These are phyloP conservation scores for Danielia oregonensis DNA, from an alignment of 805 yeast genomes.

Conservation along the genomic window DNA sequence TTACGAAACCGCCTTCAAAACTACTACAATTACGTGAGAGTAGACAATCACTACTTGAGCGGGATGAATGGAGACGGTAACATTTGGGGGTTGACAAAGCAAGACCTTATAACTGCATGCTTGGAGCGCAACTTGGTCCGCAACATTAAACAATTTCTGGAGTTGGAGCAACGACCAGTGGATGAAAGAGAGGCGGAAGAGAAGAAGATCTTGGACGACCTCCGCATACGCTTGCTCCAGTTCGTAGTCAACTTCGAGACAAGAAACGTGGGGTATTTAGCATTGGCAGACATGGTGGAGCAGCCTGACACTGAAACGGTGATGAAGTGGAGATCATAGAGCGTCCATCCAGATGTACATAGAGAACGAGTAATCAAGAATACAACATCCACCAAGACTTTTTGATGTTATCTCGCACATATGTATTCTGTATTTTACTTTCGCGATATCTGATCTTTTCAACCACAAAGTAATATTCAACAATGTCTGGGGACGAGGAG, in stretches of 20 bases:
- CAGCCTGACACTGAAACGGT: constrained; percentile 3
- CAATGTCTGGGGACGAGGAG: constrained; percentile 3
- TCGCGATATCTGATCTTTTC: too few species aligned
- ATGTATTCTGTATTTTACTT: too few species aligned
- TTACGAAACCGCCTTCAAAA: constrained; percentile 33
- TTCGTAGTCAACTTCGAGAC: constrained; percentile 39
- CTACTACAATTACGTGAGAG: constrained; percentile 42
- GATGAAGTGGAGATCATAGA: constrained; percentile 4
- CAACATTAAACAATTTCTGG: background rate
- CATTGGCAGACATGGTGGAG: constrained; percentile 20
- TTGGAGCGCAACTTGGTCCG: constrained; percentile 52
- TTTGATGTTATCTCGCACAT: too few species aligned
- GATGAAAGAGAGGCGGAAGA: constrained; percentile 21
- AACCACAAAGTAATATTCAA: background rate
- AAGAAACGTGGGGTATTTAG: constrained; percentile 38
- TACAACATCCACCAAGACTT: too few species aligned
- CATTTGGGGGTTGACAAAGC: constrained; percentile 43
- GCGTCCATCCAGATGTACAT: background rate
- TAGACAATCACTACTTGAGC: constrained; percentile 49
- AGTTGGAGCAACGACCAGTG: constrained; percentile 20
- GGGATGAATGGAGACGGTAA: constrained; percentile 37
- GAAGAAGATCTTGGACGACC: constrained; percentile 20
- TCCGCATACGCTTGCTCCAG: constrained; percentile 35
- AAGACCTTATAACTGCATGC: constrained; percentile 53
- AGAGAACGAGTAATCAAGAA: background rate